A percentile compares a stretch with the other conserved stretches of the same genome.
These are phyloP conservation scores for Fusarium bulbicola DNA, from an alignment of 2,329 filamentous ascomycete species.

Conservation along the genomic window DNA sequence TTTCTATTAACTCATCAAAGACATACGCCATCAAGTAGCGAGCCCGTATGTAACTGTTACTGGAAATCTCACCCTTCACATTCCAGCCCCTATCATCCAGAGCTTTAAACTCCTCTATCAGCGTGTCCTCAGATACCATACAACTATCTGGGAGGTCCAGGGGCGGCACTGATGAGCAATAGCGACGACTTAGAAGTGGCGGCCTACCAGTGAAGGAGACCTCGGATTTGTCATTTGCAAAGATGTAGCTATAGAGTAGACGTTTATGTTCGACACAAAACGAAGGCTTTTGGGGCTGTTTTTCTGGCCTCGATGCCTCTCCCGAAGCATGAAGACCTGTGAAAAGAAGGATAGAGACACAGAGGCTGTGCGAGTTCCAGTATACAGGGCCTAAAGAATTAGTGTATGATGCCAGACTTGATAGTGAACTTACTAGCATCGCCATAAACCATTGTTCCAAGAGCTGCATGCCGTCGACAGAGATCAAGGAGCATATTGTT, in stretches of 20 bases:
- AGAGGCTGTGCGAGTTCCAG: conserved; percentile 51
- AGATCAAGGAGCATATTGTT: conserved; percentile 53
- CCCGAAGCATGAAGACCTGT: conserved; percentile 47
- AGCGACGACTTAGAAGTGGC: conserved; percentile 61
- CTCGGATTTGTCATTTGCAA: conserved; percentile 58
- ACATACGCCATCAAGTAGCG: conserved; percentile 58
- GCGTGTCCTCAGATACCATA: conserved; percentile 53
- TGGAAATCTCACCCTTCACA: conserved; percentile 52
- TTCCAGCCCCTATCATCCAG: conserved; percentile 65
- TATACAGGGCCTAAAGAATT: conserved; percentile 44
- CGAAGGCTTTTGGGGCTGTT: conserved; percentile 31
- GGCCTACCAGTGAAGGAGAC: conserved; percentile 65
- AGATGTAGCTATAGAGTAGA: conserved; percentile 49
- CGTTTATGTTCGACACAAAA: conserved; percentile 47
- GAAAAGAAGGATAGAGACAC: conserved; percentile 49
- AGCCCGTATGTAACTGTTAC: conserved; percentile 58
- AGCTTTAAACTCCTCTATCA: conserved; percentile 18
- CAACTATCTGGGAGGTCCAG: conserved; percentile 63
- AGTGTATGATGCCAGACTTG: not conserved
- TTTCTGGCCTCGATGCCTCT: conserved; percentile 3
- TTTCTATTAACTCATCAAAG: conserved; percentile 68
- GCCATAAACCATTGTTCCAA: conserved; percentile 51
- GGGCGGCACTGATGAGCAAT: conserved; percentile 62
- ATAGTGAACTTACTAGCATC: conserved; percentile 50
- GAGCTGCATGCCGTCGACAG: conserved; percentile 44